Base-by-base conservation (phyloP, 2,329 filamentous ascomycete genomes). In the Alternaria conjuncta region DNA sequence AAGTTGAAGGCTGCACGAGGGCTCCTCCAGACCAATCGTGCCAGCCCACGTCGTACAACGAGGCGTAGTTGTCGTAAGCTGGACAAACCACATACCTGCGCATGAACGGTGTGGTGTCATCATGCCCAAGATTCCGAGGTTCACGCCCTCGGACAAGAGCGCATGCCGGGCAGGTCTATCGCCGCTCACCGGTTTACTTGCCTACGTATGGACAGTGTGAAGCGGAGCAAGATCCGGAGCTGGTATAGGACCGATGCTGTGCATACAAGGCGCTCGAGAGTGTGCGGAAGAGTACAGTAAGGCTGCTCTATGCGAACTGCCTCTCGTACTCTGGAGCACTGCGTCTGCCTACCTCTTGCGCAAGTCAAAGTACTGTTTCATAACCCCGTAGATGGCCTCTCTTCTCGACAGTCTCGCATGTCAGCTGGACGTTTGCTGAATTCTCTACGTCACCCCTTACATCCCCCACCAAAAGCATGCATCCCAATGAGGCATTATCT, bases 141-240 rank as follows among this genome's bases (percentile, higher is more conserved):
- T 28, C 13, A 46, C 25, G 21, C 28, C 46, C 23, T 62, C 60
- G 60, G 60, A 62, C 36, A 43, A 67, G 46, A 61, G 64, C 64
- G 64, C 62, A 57, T 51, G 50, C 41, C 41, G 41, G 32, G 41
- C 25, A 46, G 32, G 47, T 25, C 30, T 23, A 62, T 36, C 55
- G 55, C 58, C 25, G 28, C 50, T 58, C 45, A 50, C 57, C 23
- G 30, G 28, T 1, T 18, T 43, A 54, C 30, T 45, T 50, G 28
- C 57, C 49, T 47, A 41, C n/a, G 25, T 45, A 18, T 28, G 45
- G 23, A 50, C 26, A 32, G 25, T 55, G 49, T 18, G 45, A 21
- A 50, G 50, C 44, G 50, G 32, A 49, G 25, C 25, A 46, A 18
- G 49, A 32, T 10, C 45, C 50, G 23, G 32, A 57, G 58, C 53